Evolutionary conservation across 2,329 filamentous ascomycete species (phyloP).

Genomic region (Monilinia laxa): DNA sequence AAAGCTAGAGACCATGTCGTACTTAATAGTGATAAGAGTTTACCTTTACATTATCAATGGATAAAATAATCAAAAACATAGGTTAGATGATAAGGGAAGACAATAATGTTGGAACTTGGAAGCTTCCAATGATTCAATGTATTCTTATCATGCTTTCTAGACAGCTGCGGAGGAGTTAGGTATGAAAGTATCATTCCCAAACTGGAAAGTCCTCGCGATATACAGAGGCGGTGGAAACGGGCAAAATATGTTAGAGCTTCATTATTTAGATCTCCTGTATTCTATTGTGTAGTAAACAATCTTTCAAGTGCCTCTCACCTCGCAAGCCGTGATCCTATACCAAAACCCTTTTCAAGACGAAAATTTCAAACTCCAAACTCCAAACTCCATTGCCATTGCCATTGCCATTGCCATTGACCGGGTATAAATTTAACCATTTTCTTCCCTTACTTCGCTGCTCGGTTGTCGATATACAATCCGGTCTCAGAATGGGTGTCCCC

Average conservation of each 20-base stretch:
- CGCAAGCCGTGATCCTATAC: neutral
- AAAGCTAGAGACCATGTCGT: neutral
- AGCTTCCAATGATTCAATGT: constrained; percentile 4
- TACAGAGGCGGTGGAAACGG: neutral
- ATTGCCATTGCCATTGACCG: constrained; percentile 14
- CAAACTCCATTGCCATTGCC: neutral
- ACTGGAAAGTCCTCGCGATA: constrained; percentile 17
- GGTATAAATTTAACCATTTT: constrained; percentile 19
- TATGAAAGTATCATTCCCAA: constrained; percentile 5
- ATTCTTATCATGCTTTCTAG: neutral
- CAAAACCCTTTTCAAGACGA: neutral
- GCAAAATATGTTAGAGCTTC: constrained; percentile 2
- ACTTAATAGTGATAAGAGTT: neutral
- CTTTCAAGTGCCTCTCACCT: neutral
- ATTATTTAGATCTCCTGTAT: neutral
- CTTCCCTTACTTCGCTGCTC: neutral
- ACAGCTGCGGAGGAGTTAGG: neutral
- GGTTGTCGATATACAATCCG: neutral
- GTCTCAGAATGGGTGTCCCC: constrained; percentile 29
- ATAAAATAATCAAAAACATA: neutral
- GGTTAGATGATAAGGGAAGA: constrained; percentile 1
- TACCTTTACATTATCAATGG: neutral
- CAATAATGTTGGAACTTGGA: too few species aligned
- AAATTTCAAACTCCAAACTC: constrained; percentile 6
- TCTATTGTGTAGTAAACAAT: constrained; percentile 11